Evolutionary conservation across 441 rosid species (phyloP), one percentile per base, ranked within the genome.

Genomic region (Kokia cookei): DNA sequence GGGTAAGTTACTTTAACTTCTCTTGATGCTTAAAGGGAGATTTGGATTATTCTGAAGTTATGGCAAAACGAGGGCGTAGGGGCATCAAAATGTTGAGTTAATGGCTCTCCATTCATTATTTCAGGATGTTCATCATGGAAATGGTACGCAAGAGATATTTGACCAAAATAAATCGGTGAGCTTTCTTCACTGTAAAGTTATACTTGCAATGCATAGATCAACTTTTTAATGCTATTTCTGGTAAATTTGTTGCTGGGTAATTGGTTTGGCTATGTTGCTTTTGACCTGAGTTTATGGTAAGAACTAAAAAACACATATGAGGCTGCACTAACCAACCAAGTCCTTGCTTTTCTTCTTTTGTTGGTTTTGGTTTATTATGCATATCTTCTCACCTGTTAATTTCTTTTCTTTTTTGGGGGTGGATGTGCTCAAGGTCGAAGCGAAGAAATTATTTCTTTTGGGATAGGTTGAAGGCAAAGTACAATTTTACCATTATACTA

Each of bases 41-140:
- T 63, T 11, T 22, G 14, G 54, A 60, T 53, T 7, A 26, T 47
- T 54, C 54, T 37, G 42, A 37, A 42, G 14, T 45, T 12, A 32
- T 47, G 58, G 48, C 60, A 22, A 53, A 24, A 47, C 37, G 65
- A 62, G 11, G 61, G 53, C 35, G 7, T 32, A 58, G 26, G 2
- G 48, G 69, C 47, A 35, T 73, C 40, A 64, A 61, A 58, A 72
- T 51, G 19, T 50, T 69, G 80, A 43, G 64, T 24, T 27, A 14
- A 40, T 43, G 26, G n/a, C 51, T 10, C 35, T 32, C 53, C 53
- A 14, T 73, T 77, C 47, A 71, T 75, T 73, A 59, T 83, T 81
- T 74, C 89, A 96, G 99, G 98, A 96, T 85, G 99, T 96, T 71
- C 98, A 96, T 86, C 98, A 92, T 90, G 97, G 98, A 81, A 96